These are phyloP conservation scores for Lichtheimia corymbifera DNA, from an alignment of 371 early-diverging fungal genomes.

Conservation along the genomic window DNA sequence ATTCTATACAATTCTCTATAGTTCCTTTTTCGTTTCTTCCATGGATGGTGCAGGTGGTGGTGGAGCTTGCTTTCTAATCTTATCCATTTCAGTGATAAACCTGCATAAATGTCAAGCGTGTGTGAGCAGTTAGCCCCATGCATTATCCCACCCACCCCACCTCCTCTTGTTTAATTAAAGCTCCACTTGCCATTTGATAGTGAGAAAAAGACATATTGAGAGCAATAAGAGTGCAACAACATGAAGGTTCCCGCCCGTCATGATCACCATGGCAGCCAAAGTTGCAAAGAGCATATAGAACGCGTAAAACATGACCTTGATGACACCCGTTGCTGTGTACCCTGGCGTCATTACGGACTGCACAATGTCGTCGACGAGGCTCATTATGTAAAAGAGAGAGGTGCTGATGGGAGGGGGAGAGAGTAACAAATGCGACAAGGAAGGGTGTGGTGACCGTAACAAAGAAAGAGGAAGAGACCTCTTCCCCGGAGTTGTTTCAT, in stretches of 20 bases:
- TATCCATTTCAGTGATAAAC: constrained; percentile 28
- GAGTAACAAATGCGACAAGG: background rate
- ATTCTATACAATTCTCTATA: too few species aligned
- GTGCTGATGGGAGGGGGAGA: background rate
- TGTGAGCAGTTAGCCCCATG: background rate
- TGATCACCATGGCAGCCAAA: constrained; percentile 36
- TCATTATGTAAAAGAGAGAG: constrained; percentile 7
- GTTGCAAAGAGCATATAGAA: constrained; percentile 61
- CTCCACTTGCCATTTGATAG: constrained; percentile 54
- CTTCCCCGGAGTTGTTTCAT: background rate
- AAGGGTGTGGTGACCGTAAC: background rate
- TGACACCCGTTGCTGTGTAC: constrained; percentile 54
- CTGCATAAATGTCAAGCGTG: constrained; percentile 6
- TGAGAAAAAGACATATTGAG: constrained; percentile 52
- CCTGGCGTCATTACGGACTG: constrained; percentile 65
- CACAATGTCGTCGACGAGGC: constrained; percentile 36
- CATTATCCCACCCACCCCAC: background rate
- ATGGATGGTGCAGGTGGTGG: background rate
- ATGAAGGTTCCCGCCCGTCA: constrained; percentile 54
- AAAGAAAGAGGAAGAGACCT: background rate
- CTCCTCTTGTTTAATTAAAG: background rate
- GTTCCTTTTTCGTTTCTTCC: background rate
- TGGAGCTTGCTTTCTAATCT: constrained; percentile 7
- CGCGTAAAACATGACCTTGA: constrained; percentile 54
- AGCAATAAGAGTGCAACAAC: constrained; percentile 54